Conservation (phyloP, 208 protist species). For the Herpetomonas samuelpessoai region DNA sequence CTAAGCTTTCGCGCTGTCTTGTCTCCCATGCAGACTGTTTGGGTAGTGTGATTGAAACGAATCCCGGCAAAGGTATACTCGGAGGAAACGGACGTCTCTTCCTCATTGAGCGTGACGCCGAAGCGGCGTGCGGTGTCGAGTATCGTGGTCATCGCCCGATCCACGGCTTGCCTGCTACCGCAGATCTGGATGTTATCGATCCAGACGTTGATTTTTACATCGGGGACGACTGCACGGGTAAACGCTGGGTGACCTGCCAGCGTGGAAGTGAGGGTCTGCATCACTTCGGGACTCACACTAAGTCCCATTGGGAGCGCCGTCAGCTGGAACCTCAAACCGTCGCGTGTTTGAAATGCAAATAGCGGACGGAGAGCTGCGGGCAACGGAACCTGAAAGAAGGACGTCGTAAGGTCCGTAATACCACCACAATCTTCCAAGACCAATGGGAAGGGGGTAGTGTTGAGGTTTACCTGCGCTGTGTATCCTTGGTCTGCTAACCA, state of each 20-base stretch:
- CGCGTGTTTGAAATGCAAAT: neutral
- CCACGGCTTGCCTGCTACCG: neutral
- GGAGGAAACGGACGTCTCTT: neutral
- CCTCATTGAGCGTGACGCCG: neutral
- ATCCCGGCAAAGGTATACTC: neutral
- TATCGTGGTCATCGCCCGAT: neutral
- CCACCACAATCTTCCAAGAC: neutral
- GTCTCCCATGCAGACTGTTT: neutral
- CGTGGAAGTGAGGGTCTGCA: neutral
- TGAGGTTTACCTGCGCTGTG: neutral
- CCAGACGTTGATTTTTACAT: neutral
- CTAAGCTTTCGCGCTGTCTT: neutral
- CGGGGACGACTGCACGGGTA: neutral
- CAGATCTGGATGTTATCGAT: neutral
- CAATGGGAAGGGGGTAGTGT: neutral
- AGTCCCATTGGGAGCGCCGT: neutral
- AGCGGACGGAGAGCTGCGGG: neutral
- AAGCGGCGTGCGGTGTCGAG: neutral
- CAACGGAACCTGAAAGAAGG: neutral
- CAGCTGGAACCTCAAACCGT: neutral
- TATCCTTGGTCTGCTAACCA: too few species aligned
- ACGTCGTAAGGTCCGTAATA: conserved; percentile 1
- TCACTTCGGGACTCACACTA: neutral
- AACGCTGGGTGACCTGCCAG: neutral
- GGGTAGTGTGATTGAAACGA: neutral